Conservation (phyloP, 208 protist species). For the Leishmania gerbilli region DNA sequence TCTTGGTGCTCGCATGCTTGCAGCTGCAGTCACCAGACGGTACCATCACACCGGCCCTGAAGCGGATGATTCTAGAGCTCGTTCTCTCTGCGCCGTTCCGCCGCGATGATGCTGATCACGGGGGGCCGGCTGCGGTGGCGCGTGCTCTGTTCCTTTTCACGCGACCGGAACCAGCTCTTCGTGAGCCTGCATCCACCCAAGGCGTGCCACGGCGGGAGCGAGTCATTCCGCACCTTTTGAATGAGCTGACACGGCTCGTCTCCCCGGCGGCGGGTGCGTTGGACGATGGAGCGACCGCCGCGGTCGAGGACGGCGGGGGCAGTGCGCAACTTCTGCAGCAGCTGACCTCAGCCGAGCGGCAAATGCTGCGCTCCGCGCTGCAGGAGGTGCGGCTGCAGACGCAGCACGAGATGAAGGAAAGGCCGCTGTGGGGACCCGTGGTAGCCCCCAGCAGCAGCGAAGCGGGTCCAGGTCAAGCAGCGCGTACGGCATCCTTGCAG, state of each 20-base stretch:
- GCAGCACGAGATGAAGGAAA: background rate
- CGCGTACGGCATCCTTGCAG: constrained; percentile 1
- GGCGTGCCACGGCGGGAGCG: background rate
- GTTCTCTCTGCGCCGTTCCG: constrained; percentile 16
- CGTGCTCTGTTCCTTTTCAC: constrained; percentile 41
- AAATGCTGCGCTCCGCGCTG: constrained; percentile 35
- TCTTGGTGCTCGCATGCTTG: constrained; percentile 28
- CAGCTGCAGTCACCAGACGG: constrained; percentile 23
- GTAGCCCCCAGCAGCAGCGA: background rate
- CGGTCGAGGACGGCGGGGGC: background rate
- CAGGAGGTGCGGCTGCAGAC: constrained; percentile 9
- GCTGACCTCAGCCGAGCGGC: constrained; percentile 35
- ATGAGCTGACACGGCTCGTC: constrained; percentile 20
- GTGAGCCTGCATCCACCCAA: background rate
- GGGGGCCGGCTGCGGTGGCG: constrained; percentile 27
- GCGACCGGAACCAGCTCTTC: background rate
- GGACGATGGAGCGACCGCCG: background rate
- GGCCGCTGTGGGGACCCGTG: background rate
- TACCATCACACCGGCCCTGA: constrained; percentile 8
- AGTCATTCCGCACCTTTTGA: constrained; percentile 15
- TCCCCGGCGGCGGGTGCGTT: constrained; percentile 1
- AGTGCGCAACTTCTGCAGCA: background rate
- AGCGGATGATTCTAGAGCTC: constrained; percentile 9
- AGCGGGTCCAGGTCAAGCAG: background rate
- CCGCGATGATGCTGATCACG: background rate